Evolutionary conservation across 352 stramenopile genomes (phyloP).

Genomic region (Globisporangium heterothallicum): DNA sequence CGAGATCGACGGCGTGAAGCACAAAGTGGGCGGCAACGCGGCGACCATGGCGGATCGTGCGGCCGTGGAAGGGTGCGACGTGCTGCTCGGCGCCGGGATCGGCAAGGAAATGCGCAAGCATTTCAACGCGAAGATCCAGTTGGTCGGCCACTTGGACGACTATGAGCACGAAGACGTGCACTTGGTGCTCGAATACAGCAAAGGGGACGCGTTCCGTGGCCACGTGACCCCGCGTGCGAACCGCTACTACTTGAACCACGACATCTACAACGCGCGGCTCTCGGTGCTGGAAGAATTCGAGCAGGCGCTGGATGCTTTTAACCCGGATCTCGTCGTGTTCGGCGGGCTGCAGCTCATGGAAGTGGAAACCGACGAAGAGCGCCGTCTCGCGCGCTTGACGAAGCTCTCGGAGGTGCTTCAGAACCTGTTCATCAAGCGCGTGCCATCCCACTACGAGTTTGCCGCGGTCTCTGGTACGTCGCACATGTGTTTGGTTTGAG

Average conservation of each 20-base stretch:
- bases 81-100: constrained; percentile 70
- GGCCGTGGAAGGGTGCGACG: constrained; percentile 55
- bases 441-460: constrained; percentile 78
- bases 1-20: constrained; percentile 44
- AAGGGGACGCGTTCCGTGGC: constrained; percentile 53
- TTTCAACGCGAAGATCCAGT: constrained; percentile 54
- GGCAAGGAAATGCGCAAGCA: constrained; percentile 71
- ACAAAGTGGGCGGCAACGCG: constrained; percentile 72
- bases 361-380: constrained; percentile 60
- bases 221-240: constrained; percentile 68
- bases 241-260: constrained; percentile 83
- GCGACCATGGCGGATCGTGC: constrained; percentile 77
- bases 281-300: constrained; percentile 81
- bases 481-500: neutral
- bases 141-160: constrained; percentile 58
- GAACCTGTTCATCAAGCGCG: constrained; percentile 54
- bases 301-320: constrained; percentile 43
- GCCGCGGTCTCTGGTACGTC: constrained; percentile 57
- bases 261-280: constrained; percentile 76
- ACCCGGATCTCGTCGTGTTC: constrained; percentile 72
- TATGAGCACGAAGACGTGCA: constrained; percentile 72
- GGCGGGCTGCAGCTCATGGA: constrained; percentile 82
- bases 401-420: constrained; percentile 69
- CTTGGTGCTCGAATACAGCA: constrained; percentile 73
- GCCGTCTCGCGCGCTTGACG: constrained; percentile 42